Evolutionary conservation across 495 filamentous ascomycete species (phyloP).

Genomic region (Penicillium manginii): DNA sequence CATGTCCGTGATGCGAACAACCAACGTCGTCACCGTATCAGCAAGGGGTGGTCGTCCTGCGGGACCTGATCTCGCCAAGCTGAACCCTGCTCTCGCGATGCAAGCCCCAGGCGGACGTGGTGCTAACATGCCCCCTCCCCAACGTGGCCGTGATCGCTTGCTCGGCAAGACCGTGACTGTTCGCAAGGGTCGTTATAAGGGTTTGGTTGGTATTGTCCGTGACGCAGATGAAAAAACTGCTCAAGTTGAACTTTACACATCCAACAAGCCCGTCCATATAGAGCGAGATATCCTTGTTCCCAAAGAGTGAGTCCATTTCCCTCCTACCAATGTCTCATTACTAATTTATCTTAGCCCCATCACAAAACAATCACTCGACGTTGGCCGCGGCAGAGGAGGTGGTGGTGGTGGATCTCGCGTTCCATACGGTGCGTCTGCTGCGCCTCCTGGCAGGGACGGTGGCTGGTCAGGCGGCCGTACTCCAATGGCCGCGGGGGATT

Average conservation of each 20-base stretch:
- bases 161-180: conserved; percentile 91
- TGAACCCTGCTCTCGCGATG: conserved; percentile 87
- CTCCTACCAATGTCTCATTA: conserved; percentile 12
- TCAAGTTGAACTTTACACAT: conserved; percentile 89
- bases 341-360: conserved; percentile 50
- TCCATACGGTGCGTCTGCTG: conserved; percentile 37
- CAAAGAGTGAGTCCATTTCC: conserved; percentile 66
- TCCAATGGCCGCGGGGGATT: conserved; percentile 60
- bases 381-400: conserved; percentile 50
- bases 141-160: conserved; percentile 77
- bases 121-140: conserved; percentile 74
- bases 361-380: conserved; percentile 74
- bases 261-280: conserved; percentile 83
- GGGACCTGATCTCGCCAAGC: conserved; percentile 79
- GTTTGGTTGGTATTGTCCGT: conserved; percentile 91
- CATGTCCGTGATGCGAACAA: conserved; percentile 84
- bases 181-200: conserved; percentile 83
- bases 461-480: conserved; percentile 67
- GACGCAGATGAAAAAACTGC: conserved; percentile 84
- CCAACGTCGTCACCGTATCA: conserved; percentile 83
- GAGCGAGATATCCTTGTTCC: conserved; percentile 75
- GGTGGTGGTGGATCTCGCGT: conserved; percentile 54
- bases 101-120: conserved; percentile 41
- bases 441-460: conserved; percentile 35
- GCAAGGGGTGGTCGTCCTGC: conserved; percentile 81